Percentiles rank a stretch among this genome's conserved stretches.
Evolutionary conservation across 805 yeast species (phyloP).

Genomic region (Wickerhamiella azyma): DNA sequence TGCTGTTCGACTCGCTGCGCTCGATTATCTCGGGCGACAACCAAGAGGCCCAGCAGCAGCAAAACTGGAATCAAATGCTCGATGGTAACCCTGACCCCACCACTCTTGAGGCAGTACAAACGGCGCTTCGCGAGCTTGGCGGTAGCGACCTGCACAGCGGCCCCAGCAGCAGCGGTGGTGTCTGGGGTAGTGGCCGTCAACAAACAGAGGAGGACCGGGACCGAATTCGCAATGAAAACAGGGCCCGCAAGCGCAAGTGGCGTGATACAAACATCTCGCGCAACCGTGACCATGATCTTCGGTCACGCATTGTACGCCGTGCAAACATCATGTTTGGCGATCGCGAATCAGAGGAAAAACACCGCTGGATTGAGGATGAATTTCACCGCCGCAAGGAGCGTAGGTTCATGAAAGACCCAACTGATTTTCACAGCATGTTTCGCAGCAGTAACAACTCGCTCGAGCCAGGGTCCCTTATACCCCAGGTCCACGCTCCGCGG

Average conservation of each 20-base stretch:
- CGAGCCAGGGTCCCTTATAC: not conserved
- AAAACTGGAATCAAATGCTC: conserved; percentile 1
- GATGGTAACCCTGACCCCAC: conserved; percentile 18
- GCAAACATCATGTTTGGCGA: conserved; percentile 58
- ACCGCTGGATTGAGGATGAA: conserved; percentile 62
- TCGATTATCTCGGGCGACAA: conserved; percentile 10
- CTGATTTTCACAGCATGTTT: conserved; percentile 8
- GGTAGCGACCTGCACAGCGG: conserved; percentile 5
- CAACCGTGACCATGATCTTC: conserved; percentile 76
- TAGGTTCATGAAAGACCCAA: conserved; percentile 34
- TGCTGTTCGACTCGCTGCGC: conserved; percentile 10
- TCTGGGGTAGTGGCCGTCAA: not conserved
- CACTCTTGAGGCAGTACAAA: conserved; percentile 21
- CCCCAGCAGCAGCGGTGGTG: too few relatives aligned
- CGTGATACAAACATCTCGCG: conserved; percentile 64
- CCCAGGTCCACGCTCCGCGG: conserved; percentile 10
- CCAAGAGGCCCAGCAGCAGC: not conserved
- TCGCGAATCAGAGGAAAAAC: conserved; percentile 38
- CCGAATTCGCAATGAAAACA: conserved; percentile 48
- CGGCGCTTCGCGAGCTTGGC: conserved; percentile 16
- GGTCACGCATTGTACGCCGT: conserved; percentile 61
- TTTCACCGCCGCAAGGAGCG: conserved; percentile 51
- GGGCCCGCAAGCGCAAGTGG: conserved; percentile 74
- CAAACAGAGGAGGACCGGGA: conserved; percentile 33
- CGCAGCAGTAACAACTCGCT: conserved; percentile 3